Evolutionary conservation across 225 moss, liverwort and hornwort genomes (phyloP), one percentile per base, ranked within the genome.

Genomic region (Marchantia polymorpha): DNA sequence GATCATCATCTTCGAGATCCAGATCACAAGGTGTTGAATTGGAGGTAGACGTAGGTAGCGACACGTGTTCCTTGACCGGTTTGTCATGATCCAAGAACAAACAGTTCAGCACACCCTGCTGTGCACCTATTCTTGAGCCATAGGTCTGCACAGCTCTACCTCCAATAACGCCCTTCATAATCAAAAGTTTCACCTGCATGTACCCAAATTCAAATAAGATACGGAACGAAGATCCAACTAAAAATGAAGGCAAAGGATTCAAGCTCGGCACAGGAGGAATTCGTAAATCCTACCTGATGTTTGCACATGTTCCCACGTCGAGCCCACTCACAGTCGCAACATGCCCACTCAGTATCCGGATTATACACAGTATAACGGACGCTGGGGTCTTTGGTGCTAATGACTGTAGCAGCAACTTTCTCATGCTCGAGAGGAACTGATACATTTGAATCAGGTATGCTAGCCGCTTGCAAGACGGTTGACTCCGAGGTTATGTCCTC

Each of bases 401-500:
- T 30, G 31, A 87, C 72, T 51, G 87, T 87, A 52, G 86, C 86
- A 22, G 84, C 54, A 78, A 79, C 60, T 46, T 77, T 74, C 39
- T 80, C 87, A 75, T 80, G 84, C 73, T 74, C 84, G 23, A 80
- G 87, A 15, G 87, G 79, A 74, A 87, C 51, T 22, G 82, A 72
- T 17, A 87, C 84, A 56, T 84, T 78, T 0, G 79, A 74, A 73
- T 84, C 84, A 64, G 82, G 87, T 87, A 87, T 87, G 87, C 87
- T 87, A 87, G 87, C 87, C 80, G 87, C 87, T 87, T 87, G 87
- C 87, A 87, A 87, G 87, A 87, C 87, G 75, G 87, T 87, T 74
- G 84, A 84, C 79, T 84, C 80, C 14, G 29, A 77, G 60, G 60
- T 27, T 52, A 84, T 39, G 53, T 84, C 87, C 67, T 84, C 84